Evolutionary conservation across 768 basidiomycete genomes (phyloP).

Genomic region (Pleurotus salmoneostramineus): DNA sequence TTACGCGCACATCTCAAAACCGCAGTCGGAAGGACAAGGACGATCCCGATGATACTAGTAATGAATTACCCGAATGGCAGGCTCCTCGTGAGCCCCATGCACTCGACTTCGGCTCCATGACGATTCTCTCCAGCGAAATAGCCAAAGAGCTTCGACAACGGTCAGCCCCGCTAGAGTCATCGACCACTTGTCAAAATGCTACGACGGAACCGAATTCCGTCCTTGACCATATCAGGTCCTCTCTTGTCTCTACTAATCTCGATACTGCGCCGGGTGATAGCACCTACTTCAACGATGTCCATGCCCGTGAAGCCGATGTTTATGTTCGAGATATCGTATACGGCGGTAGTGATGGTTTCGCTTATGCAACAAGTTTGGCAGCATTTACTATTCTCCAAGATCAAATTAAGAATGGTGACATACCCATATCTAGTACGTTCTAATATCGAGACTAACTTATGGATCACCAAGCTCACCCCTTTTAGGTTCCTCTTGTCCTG

Average conservation of each 20-base stretch:
- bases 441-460: no score
- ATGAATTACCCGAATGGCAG: constrained; percentile 37
- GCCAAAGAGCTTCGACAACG: constrained; percentile 36
- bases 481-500: no score
- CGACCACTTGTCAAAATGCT: constrained; percentile 14
- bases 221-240: constrained; percentile 29
- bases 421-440: neutral
- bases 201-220: constrained; percentile 28
- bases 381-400: constrained; percentile 50
- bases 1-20: constrained; percentile 33
- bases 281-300: constrained; percentile 46
- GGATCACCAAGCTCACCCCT: no score
- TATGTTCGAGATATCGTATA: constrained; percentile 74
- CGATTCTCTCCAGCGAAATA: constrained; percentile 44
- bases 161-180: constrained; percentile 15
- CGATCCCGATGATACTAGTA: constrained; percentile 34
- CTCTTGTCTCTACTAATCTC: constrained; percentile 11
- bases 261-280: constrained; percentile 4
- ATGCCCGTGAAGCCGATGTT: constrained; percentile 55
- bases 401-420: neutral
- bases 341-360: constrained; percentile 72
- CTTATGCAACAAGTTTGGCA: constrained; percentile 74
- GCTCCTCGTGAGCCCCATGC: constrained; percentile 48
- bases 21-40: constrained; percentile 35
- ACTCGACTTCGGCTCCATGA: constrained; percentile 61